phyloP scores from a whole-genome alignment of 23 red algal species.

The Gracilariopsis chorda region DNA sequence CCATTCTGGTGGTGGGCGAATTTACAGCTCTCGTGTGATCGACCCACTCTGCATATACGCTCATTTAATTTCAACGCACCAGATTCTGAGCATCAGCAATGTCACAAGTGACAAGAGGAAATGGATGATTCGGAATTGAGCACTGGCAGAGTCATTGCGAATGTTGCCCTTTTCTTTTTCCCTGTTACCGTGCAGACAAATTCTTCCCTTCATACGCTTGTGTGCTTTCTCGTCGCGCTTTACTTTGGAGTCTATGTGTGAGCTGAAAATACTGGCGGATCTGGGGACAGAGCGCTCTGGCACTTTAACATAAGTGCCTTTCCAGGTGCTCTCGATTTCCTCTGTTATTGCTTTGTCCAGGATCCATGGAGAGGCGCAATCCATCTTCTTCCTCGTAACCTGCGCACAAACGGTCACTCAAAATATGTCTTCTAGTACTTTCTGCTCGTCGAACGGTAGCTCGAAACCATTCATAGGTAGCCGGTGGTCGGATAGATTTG shows the following conservation, averaged over 20 bases:
- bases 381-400: not conserved
- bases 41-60: constrained; percentile 15
- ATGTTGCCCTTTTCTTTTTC: constrained; percentile 32
- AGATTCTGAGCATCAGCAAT: not conserved
- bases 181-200: constrained; percentile 23
- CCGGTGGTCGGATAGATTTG: not conserved
- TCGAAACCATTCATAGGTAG: not conserved
- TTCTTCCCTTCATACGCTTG: not conserved
- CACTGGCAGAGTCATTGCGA: not conserved
- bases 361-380: not conserved
- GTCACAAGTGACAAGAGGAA: not conserved
- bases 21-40: not conserved
- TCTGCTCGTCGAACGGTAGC: not conserved
- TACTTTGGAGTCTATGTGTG: not conserved
- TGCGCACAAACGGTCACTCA: not conserved
- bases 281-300: not conserved
- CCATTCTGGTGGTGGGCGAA: constrained; percentile 3
- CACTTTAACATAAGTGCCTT: not conserved
- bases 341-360: not conserved
- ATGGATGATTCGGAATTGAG: constrained; percentile 5
- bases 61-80: constrained; percentile 17
- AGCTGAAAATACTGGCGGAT: not conserved
- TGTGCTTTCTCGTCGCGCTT: not conserved
- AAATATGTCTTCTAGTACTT: not conserved
- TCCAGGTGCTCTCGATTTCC: not conserved